These are phyloP conservation scores for Globisporangium nunn DNA, from an alignment of 352 stramenopile species.

Conservation along the genomic window DNA sequence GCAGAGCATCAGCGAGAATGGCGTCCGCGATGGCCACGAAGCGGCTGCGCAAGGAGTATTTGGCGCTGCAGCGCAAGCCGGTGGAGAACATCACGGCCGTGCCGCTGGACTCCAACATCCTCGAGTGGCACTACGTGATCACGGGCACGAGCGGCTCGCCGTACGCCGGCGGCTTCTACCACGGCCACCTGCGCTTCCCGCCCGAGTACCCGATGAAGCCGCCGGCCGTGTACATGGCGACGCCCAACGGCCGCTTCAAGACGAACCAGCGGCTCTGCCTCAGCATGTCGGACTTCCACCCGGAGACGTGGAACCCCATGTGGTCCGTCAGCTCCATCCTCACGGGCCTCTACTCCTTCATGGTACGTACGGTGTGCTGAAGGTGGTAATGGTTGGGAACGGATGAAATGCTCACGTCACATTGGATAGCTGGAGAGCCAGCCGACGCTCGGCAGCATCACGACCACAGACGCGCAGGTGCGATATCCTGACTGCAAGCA, in stretches of 20 bases:
- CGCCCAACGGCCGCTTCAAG: constrained; percentile 91
- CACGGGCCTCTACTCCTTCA: constrained; percentile 93
- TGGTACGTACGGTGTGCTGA: constrained; percentile 32
- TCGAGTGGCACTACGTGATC: constrained; percentile 96
- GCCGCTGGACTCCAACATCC: constrained; percentile 89
- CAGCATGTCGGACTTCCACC: constrained; percentile 94
- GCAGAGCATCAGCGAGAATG: constrained; percentile 18
- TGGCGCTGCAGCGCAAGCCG: constrained; percentile 80
- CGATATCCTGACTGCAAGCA: background rate
- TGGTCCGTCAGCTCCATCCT: constrained; percentile 93
- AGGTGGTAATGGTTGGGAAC: background rate
- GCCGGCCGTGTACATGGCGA: constrained; percentile 92
- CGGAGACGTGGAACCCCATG: constrained; percentile 94
- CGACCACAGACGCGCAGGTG: constrained; percentile 66
- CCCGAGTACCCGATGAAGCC: constrained; percentile 93
- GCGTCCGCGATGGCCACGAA: constrained; percentile 80
- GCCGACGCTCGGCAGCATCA: constrained; percentile 84
- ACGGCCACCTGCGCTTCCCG: constrained; percentile 89
- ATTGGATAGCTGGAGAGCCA: constrained; percentile 44
- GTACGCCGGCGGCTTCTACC: constrained; percentile 88
- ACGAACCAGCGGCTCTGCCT: constrained; percentile 90
- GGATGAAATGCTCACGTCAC: no score
- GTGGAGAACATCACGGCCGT: constrained; percentile 82
- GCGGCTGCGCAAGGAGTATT: constrained; percentile 89
- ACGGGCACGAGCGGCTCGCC: constrained; percentile 42